Percentiles rank a stretch among this genome's conserved stretches.
Conservation (phyloP, 163 green algal species). For the Prototheca wickerhamii region DNA sequence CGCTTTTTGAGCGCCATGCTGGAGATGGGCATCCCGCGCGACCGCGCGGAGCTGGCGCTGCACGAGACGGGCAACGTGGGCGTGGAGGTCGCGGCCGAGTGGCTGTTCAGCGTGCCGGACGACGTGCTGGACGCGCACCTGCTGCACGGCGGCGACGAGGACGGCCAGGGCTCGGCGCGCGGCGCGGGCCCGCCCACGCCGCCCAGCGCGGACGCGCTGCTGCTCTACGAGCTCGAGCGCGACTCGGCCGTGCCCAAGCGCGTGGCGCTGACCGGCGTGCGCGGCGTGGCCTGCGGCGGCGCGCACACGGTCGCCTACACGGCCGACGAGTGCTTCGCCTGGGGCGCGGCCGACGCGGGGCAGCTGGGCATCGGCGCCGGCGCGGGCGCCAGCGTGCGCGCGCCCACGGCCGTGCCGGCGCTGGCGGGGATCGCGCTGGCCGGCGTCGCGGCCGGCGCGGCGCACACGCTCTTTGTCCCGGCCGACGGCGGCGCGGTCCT, state of each 20-base stretch:
- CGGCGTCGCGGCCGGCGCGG: conserved; percentile 32
- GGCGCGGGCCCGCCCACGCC: not conserved
- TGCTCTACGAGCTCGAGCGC: not conserved
- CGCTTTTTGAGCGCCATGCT: conserved; percentile 63
- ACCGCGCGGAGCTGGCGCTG: conserved; percentile 70
- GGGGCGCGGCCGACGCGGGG: conserved; percentile 53
- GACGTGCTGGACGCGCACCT: conserved; percentile 45
- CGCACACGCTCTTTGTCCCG: conserved; percentile 70
- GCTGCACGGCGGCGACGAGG: not conserved
- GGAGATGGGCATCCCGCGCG: conserved; percentile 79
- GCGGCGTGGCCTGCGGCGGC: conserved; percentile 49
- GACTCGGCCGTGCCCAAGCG: conserved; percentile 30
- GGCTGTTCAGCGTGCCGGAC: conserved; percentile 58
- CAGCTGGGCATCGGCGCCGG: conserved; percentile 42
- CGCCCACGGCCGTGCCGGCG: conserved; percentile 2
- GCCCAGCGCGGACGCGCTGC: not conserved
- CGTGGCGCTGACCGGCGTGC: conserved; percentile 53
- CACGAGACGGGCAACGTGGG: conserved; percentile 74
- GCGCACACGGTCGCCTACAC: conserved; percentile 67
- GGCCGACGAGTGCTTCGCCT: conserved; percentile 53
- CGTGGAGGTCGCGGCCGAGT: conserved; percentile 79
- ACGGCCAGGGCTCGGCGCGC: not conserved
- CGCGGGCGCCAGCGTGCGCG: not conserved
- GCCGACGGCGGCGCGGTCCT: conserved; percentile 59
- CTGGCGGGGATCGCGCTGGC: conserved; percentile 19